phyloP scores from a whole-genome alignment of 805 yeast genomes.

The Kodamaea sagamina region DNA sequence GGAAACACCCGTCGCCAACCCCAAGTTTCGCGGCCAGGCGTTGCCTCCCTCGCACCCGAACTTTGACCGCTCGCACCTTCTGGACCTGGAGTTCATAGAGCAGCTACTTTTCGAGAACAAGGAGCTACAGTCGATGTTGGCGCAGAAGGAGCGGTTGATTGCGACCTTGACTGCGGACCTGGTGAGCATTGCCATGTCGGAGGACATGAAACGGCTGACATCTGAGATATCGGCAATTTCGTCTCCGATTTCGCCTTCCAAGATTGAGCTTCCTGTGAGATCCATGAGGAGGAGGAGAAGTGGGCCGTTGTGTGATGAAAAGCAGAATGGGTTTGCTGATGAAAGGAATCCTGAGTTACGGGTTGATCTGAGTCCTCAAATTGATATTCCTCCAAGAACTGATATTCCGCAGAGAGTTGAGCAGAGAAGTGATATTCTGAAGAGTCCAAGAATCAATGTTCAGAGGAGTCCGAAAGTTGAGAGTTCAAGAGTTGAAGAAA shows the following conservation, averaged over 20 bases:
- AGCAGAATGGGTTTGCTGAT: too few relatives aligned
- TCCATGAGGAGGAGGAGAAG: conserved; percentile 23
- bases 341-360: too few relatives aligned
- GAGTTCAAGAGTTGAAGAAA: too few relatives aligned
- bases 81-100: conserved; percentile 36
- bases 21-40: conserved; percentile 7
- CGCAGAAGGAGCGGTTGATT: conserved; percentile 11
- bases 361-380: too few relatives aligned
- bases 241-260: conserved; percentile 10
- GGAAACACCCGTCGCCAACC: background rate
- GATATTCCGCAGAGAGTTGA: background rate
- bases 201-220: background rate
- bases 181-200: background rate
- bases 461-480: too few relatives aligned
- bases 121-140: conserved; percentile 29
- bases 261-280: conserved; percentile 23
- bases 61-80: conserved; percentile 33
- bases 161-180: conserved; percentile 4
- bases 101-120: conserved; percentile 37
- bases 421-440: too few relatives aligned
- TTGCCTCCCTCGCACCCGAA: conserved; percentile 36
- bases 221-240: background rate
- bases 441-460: too few relatives aligned
- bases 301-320: too few relatives aligned
- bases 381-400: background rate